Percentiles rank a stretch among this genome's conserved stretches.
phyloP scores from a whole-genome alignment of 1,284 basidiomycete genomes.

The Cyathus olla region DNA sequence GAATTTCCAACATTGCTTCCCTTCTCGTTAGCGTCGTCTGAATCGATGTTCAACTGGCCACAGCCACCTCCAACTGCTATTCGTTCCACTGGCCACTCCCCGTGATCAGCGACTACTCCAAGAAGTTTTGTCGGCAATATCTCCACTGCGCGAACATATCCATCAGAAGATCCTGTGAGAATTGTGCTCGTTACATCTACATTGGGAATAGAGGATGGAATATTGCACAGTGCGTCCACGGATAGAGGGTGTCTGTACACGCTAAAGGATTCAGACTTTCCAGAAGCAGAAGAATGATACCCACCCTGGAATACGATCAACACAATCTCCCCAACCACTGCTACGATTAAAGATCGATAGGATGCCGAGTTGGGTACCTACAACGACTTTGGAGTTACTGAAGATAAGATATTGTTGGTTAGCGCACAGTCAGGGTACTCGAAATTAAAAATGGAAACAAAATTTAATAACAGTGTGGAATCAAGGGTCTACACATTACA shows the following conservation, averaged over 20 bases:
- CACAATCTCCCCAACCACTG: constrained; percentile 92
- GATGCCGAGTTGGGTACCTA: constrained; percentile 94
- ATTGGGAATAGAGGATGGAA: constrained; percentile 71
- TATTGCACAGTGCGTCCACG: constrained; percentile 83
- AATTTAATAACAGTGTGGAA: too few relatives aligned
- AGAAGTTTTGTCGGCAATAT: constrained; percentile 91
- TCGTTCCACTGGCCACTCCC: constrained; percentile 91
- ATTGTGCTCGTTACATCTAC: constrained; percentile 79
- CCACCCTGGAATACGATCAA: constrained; percentile 92
- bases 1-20: constrained; percentile 24
- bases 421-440: neutral
- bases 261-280: too few relatives aligned
- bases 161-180: constrained; percentile 94
- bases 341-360: constrained; percentile 90
- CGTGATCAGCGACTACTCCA: constrained; percentile 92
- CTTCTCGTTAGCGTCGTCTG: constrained; percentile 40
- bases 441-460: neutral
- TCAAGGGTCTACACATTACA: too few relatives aligned
- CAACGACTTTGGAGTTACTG: constrained; percentile 84
- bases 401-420: constrained; percentile 9
- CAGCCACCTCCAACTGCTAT: constrained; percentile 68
- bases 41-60: constrained; percentile 35
- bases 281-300: constrained; percentile 20
- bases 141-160: constrained; percentile 90
- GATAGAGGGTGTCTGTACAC: constrained; percentile 83